Evolutionary conservation across 78 protist genomes (phyloP), one percentile per base, ranked within the genome.

Genomic region (Dictyostelium firmibasis): DNA sequence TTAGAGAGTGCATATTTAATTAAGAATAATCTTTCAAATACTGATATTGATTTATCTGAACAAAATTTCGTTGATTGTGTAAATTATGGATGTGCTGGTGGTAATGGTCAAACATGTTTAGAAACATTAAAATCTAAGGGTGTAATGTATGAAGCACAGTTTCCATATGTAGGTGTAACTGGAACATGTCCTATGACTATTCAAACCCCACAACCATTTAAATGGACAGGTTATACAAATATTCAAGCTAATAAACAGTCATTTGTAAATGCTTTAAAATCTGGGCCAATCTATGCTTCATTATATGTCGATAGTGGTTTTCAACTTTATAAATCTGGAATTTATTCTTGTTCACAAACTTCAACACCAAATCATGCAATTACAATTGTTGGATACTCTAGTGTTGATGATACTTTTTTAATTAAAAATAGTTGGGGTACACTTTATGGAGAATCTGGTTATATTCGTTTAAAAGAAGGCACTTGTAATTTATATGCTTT

Each of bases 231-330:
- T 7, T 76, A 27, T 29, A 23, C 36, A 41, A 78, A 64, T 23
- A n/a, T 87, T 38, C 25, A 50, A 64, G 18, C 38, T 0, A 64
- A 27, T 53, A 87, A 43, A 78, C 20, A 78, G 27, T 6, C 76
- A 9, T 87, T 78, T 31, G 16, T 87, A 23, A 36, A 29, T 10
- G 85, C 41, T 38, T 83, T 87, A n/a, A 31, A 77, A 64, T 18
- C 23, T 8, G 93, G 93, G 27, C 93, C 93, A 36, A 36, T 87
- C 2, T 78, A 78, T 44, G 93, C 57, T 13, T 84, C 98, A 13
- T 96, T 98, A 3, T 98, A 96, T 57, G 97, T 98, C 43, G 98
- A 98, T 86, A 97, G 97, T 18, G 85, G 85, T 75, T 98, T 98
- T 95, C 98, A 97, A 93, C 81, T 94, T 36, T 98, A 98, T 95